Evolutionary conservation across 305 asterid genomes (phyloP).

Genomic region (Salvia sclarea): DNA sequence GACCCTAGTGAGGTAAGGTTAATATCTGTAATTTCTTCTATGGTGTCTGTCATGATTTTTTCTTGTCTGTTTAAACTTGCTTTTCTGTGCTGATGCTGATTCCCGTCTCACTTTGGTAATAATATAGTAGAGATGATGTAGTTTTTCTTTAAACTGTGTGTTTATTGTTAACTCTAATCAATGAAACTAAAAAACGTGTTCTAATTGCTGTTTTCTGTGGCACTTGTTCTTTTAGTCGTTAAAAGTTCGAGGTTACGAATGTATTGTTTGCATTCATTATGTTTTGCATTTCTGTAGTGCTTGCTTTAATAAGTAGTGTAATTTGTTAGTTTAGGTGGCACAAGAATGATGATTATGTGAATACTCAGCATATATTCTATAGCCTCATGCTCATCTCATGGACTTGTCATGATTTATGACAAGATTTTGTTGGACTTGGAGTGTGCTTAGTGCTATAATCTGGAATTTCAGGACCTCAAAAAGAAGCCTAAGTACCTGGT

Average conservation of each 20-base stretch:
- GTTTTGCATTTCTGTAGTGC: not conserved
- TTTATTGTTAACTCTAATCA: not conserved
- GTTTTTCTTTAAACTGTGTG: not conserved
- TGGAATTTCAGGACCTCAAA: conserved; percentile 71
- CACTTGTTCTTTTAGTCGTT: not conserved
- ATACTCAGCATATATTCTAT: conserved; percentile 2
- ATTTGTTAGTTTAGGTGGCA: conserved; percentile 5
- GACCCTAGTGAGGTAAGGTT: conserved; percentile 74
- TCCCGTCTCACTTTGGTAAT: not conserved
- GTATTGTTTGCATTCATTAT: not conserved
- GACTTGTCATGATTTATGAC: conserved; percentile 1
- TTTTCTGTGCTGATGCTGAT: conserved; percentile 14
- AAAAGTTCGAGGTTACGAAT: conserved; percentile 14
- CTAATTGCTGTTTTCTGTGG: not conserved
- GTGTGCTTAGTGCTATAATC: conserved; percentile 29
- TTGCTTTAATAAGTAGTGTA: conserved; percentile 24
- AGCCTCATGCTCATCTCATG: conserved; percentile 16
- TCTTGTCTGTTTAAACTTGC: conserved; percentile 1
- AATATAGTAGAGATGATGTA: not conserved
- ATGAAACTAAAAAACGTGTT: no score
- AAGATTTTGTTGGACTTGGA: conserved; percentile 20
- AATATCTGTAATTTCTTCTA: conserved; percentile 16
- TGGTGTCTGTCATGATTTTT: not conserved
- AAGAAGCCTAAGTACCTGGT: conserved; percentile 79
- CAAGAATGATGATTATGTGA: conserved; percentile 21